Evolutionary conservation across 1,139 yeast species (phyloP), one percentile per base, ranked within the genome.

Genomic region (Blastobotrys illinoisensis): DNA sequence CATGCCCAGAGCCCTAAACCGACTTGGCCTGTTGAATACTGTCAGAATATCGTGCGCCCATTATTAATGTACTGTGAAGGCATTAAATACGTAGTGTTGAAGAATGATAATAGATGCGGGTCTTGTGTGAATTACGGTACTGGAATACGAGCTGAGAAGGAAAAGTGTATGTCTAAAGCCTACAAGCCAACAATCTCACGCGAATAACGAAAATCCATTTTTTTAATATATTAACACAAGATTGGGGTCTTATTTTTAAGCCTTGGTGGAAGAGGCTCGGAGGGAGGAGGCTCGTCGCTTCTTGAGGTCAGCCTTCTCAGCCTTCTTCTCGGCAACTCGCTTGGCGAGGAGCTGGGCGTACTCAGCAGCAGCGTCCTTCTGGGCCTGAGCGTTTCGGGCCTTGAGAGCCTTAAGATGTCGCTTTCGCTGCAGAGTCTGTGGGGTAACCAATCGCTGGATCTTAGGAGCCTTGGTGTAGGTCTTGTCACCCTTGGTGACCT

Each of bases 361-460:
- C 80, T 93, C 99, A 76, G 98, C 96, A 80, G 99, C 99, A 80
- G 96, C 97, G 78, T 93, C 98, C 89, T 96, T 90, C 82, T 90
- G 97, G 74, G 88, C 90, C 83, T 89, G 96, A 78, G 98, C 97
- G 79, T 88, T 88, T 82, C 86, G 87, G 77, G 88, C 82, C 88
- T 93, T 93, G 79, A 85, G 82, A 70, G 97, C 85, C 79, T 85
- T 87, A 77, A 88, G 86, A 76, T 89, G 93, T 83, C 98, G 88
- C 96, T 93, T 93, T 86, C 97, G 93, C 84, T 91, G 98, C 79
- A 93, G 86, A 74, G 90, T 86, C 83, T 91, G 97, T 78, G 99
- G 99, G 73, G 99, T 93, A 69, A 93, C 96, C 75, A 93, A 87
- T 82, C 99, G 90, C 84, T 93, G 99, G 81, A 93, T 91, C 88